Conservation (phyloP, 441 rosid species). For the Euphorbia corollata region DNA sequence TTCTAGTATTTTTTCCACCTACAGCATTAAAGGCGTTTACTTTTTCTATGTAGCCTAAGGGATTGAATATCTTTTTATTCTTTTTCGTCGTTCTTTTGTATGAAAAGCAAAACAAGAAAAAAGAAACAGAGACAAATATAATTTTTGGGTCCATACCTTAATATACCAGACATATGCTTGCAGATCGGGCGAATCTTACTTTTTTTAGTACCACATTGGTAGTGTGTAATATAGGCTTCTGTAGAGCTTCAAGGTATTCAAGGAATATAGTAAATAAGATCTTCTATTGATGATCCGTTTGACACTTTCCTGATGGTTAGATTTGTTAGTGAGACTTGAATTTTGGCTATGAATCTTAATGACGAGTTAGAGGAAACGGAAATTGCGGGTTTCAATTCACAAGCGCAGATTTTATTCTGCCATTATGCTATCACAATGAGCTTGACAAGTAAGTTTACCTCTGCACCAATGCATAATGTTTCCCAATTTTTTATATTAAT, state of each 20-base stretch:
- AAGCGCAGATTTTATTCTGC: constrained; percentile 91
- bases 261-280: constrained; percentile 98
- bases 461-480: not conserved
- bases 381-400: constrained; percentile 88
- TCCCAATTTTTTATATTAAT: not conserved
- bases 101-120: no score
- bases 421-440: constrained; percentile 92
- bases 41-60: no score
- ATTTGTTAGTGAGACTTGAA: constrained; percentile 89
- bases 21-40: no score
- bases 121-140: no score
- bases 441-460: constrained; percentile 62
- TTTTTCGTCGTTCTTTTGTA: no score
- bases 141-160: no score
- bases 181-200: no score
- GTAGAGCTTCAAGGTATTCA: constrained; percentile 99
- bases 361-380: constrained; percentile 99
- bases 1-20: no score
- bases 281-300: constrained; percentile 80
- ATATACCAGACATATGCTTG: no score
- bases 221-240: constrained; percentile 59
- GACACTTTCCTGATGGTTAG: constrained; percentile 96
- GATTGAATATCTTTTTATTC: no score
- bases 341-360: constrained; percentile 94
- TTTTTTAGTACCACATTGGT: no score